These are phyloP conservation scores for Amanita rimosa DNA, from an alignment of 768 basidiomycete species.

Conservation along the genomic window DNA sequence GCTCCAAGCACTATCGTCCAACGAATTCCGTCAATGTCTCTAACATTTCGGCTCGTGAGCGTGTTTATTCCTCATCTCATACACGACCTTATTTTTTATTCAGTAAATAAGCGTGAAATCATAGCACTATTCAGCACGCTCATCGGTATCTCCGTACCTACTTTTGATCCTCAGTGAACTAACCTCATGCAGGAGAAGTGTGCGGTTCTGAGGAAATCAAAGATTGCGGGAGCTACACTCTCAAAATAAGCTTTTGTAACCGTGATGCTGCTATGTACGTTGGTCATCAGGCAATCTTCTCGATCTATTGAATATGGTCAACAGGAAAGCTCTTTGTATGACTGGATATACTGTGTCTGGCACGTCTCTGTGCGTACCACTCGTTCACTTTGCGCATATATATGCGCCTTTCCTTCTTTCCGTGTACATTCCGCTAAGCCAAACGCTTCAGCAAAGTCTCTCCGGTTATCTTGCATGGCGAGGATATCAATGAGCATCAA, in stretches of 20 bases:
- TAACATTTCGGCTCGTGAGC: constrained; percentile 32
- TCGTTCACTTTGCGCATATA: constrained; percentile 6
- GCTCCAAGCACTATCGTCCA: constrained; percentile 24
- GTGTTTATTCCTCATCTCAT: constrained; percentile 1
- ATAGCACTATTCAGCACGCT: constrained; percentile 44
- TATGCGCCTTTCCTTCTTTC: constrained; percentile 8
- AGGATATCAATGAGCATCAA: constrained; percentile 10
- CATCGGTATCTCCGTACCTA: constrained; percentile 29
- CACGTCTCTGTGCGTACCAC: constrained; percentile 37
- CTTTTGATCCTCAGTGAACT: not conserved
- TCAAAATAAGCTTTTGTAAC: constrained; percentile 44
- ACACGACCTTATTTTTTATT: not conserved
- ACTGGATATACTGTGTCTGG: constrained; percentile 49
- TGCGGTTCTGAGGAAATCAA: constrained; percentile 30
- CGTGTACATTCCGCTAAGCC: not conserved
- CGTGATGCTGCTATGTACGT: constrained; percentile 44
- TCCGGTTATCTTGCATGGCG: constrained; percentile 16
- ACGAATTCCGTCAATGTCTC: constrained; percentile 38
- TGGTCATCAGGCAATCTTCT: not conserved
- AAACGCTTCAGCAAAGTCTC: constrained; percentile 24
- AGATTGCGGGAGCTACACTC: constrained; percentile 23
- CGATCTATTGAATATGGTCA: constrained; percentile 1
- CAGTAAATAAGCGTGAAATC: constrained; percentile 27
- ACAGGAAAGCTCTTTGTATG: constrained; percentile 59
- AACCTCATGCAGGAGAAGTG: constrained; percentile 33